Evolutionary conservation across 257 asterid genomes (phyloP), one percentile per base, ranked within the genome.

Genomic region (Lycium barbarum): DNA sequence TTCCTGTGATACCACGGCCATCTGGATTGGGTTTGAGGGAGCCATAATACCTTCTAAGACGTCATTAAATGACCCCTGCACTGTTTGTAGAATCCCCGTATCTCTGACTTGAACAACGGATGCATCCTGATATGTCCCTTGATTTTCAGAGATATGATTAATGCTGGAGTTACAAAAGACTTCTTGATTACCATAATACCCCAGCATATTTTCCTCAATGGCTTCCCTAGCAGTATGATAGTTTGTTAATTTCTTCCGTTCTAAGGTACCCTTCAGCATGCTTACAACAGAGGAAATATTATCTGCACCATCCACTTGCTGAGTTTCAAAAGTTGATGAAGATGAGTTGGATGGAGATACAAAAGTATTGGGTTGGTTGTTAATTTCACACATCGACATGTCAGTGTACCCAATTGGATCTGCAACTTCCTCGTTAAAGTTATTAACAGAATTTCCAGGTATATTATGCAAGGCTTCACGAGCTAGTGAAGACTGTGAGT

Each of bases 251-350:
- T 88, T 89, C 83, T 89, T 89, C 51, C 89, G 82, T 83, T 89
- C 92, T 68, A 95, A 84, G 1, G 98, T 93, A 59, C 97, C 96
- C 93, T 95, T 95, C 20, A 95, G 93, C 98, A 93, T 93, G 97
- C 91, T 93, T 87, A 95, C 98, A 2, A 95, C 94, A 2, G 97
- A 95, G 11, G 98, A 93, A 53, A 95, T 91, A 80, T 93, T 91
- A 82, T 95, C 97, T 11, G 9, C 83, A 4, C 79, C 83, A 57
- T 85, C 93, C 67, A 83, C 35, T 85, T 91, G 95, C 36, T 90
- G 94, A 67, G 88, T 82, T 83, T 90, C 87, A 85, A 95, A 92
- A 79, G 88, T 87, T 67, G 97, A 92, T 2, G 98, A 93, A 17
- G 90, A 89, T 79, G 92, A 88, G 59, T 88, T 84, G 53, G 89